These are phyloP conservation scores for Cantharellus cinnabarinus DNA, from an alignment of 768 basidiomycete species.

Conservation along the genomic window DNA sequence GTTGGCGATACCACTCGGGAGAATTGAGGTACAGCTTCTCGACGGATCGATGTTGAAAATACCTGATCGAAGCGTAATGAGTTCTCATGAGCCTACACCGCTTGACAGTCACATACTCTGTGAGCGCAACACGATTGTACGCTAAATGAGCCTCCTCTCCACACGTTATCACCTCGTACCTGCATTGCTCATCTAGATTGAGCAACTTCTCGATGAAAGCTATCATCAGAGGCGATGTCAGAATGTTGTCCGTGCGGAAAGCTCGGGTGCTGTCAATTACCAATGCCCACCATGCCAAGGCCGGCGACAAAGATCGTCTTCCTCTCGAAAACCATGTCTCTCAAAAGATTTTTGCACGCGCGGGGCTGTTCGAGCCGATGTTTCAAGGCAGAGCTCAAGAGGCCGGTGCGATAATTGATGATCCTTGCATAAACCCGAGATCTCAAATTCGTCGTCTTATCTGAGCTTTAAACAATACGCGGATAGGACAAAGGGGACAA, in stretches of 20 bases:
- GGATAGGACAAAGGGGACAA: too few relatives aligned
- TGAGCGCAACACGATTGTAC: conserved; percentile 36
- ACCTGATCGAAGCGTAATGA: not conserved
- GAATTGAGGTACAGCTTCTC: conserved; percentile 41
- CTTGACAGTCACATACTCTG: conserved; percentile 28
- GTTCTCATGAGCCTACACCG: too few relatives aligned
- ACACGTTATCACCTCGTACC: conserved; percentile 32
- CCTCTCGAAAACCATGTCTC: not conserved
- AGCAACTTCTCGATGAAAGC: not conserved
- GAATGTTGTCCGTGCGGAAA: not conserved
- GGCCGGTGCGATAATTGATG: too few relatives aligned
- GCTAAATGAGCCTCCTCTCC: conserved; percentile 37
- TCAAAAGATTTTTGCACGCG: too few relatives aligned
- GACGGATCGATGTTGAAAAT: conserved; percentile 34
- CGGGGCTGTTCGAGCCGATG: too few relatives aligned
- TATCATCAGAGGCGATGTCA: not conserved
- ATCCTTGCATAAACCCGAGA: too few relatives aligned
- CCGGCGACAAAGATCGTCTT: conserved; percentile 26
- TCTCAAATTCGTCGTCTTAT: too few relatives aligned
- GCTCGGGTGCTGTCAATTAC: conserved; percentile 13
- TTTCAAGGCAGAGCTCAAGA: too few relatives aligned
- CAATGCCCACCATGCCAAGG: conserved; percentile 42
- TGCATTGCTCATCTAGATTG: conserved; percentile 19
- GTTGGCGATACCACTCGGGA: conserved; percentile 37
- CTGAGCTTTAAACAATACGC: too few relatives aligned